A percentile compares a stretch with the other conserved stretches of the same genome.
These are phyloP conservation scores for Ophiostoma tasmaniense DNA, from an alignment of 2,329 filamentous ascomycete species.

Conservation along the genomic window DNA sequence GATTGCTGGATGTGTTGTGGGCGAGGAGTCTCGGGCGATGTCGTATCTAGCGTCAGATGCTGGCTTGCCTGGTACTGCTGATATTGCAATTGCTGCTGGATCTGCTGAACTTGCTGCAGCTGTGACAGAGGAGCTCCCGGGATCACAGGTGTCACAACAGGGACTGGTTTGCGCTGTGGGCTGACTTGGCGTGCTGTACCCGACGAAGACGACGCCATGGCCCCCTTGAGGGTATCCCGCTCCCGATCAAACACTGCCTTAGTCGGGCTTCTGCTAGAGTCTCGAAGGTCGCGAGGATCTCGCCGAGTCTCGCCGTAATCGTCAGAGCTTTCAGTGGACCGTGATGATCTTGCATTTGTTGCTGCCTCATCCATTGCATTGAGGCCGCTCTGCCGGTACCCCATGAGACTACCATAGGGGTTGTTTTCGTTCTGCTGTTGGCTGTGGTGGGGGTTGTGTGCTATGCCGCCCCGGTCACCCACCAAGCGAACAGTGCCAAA, in stretches of 20 bases:
- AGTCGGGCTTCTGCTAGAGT: slow-evolving; percentile 43
- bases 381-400: slow-evolving; percentile 44
- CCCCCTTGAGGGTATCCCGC: slow-evolving; percentile 47
- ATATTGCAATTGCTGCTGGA: slow-evolving; percentile 19
- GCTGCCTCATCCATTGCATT: slow-evolving; percentile 72
- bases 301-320: slow-evolving; percentile 46
- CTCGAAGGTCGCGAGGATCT: slow-evolving; percentile 20
- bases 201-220: slow-evolving; percentile 26
- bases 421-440: background rate
- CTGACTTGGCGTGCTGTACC: slow-evolving; percentile 48
- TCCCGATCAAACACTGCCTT: slow-evolving; percentile 39
- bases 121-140: slow-evolving; percentile 19
- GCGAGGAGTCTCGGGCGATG: slow-evolving; percentile 20
- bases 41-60: slow-evolving; percentile 30
- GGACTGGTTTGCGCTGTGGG: slow-evolving; percentile 50
- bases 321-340: slow-evolving; percentile 39
- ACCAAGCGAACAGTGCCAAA: slow-evolving; percentile 89
- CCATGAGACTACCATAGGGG: background rate
- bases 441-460: background rate
- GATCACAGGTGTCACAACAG: slow-evolving; percentile 19
- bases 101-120: slow-evolving; percentile 24
- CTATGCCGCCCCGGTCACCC: slow-evolving; percentile 52
- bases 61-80: slow-evolving; percentile 15
- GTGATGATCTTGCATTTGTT: slow-evolving; percentile 62
- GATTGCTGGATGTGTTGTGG: slow-evolving; percentile 25